Evolutionary conservation across 2,329 filamentous ascomycete genomes (phyloP).

Genomic region (Aspergillus floridensis): DNA sequence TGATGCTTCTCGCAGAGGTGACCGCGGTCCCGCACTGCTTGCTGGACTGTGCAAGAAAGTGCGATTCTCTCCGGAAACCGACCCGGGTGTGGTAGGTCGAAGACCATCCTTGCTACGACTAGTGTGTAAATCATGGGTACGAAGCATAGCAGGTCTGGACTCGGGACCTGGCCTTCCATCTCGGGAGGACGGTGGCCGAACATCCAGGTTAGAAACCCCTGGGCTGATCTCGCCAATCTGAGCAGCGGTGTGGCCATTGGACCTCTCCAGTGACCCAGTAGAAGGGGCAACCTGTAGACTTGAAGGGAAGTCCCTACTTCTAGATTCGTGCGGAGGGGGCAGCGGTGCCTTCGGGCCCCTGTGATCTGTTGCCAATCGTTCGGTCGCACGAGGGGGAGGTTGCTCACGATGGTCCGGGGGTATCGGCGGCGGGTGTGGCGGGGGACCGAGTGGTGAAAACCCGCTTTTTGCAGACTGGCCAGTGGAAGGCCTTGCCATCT

Average conservation of each 20-base stretch:
- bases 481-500: constrained; percentile 37
- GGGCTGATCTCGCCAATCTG: constrained; percentile 18
- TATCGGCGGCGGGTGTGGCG: constrained; percentile 26
- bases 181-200: constrained; percentile 28
- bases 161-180: constrained; percentile 25
- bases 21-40: constrained; percentile 29
- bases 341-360: constrained; percentile 16
- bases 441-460: constrained; percentile 30
- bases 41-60: constrained; percentile 21
- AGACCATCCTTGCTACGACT: constrained; percentile 28
- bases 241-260: constrained; percentile 10
- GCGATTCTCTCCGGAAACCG: constrained; percentile 23
- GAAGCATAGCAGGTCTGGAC: constrained; percentile 17
- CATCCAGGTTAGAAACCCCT: constrained; percentile 20
- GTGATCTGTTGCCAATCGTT: constrained; percentile 21
- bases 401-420: constrained; percentile 24
- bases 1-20: constrained; percentile 28
- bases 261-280: constrained; percentile 11
- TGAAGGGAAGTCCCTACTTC: constrained; percentile 21
- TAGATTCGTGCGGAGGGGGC: constrained; percentile 22
- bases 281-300: constrained; percentile 14
- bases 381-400: constrained; percentile 24
- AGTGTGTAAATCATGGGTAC: constrained; percentile 18
- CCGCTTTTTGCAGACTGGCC: constrained; percentile 33
- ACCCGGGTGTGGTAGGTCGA: constrained; percentile 31